Conservation (phyloP, 768 basidiomycete species). For the Candolleomyces eurysporus region DNA sequence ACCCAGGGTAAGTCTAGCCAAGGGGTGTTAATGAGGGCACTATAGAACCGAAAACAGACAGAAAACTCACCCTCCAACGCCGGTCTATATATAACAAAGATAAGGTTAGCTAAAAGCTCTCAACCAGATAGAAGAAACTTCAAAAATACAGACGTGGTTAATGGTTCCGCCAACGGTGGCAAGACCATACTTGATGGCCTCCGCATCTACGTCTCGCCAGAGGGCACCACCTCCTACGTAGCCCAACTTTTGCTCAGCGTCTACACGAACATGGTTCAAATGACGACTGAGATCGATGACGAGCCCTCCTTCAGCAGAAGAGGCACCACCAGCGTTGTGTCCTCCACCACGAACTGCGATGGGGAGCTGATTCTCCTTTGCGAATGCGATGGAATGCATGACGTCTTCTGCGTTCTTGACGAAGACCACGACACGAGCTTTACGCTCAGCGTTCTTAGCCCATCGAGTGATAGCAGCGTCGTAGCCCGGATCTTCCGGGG, state of each 20-base stretch:
- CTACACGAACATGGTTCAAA: slow-evolving; percentile 34
- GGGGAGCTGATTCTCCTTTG: slow-evolving; percentile 29
- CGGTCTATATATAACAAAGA: slow-evolving; percentile 32
- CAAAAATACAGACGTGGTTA: slow-evolving; percentile 39
- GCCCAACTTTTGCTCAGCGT: slow-evolving; percentile 33
- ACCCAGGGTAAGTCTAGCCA: slow-evolving; percentile 40
- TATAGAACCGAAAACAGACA: neutral
- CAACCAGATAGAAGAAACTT: slow-evolving; percentile 3
- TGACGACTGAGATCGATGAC: slow-evolving; percentile 48
- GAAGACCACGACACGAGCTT: slow-evolving; percentile 41
- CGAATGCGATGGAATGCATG: slow-evolving; percentile 30
- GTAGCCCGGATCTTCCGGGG: slow-evolving; percentile 32
- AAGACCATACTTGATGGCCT: slow-evolving; percentile 39
- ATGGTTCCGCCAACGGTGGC: slow-evolving; percentile 46
- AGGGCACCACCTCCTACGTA: slow-evolving; percentile 45
- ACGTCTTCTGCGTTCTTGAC: slow-evolving; percentile 42
- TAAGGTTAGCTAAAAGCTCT: slow-evolving; percentile 6
- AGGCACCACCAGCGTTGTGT: slow-evolving; percentile 40
- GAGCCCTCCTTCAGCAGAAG: slow-evolving; percentile 43
- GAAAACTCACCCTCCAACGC: slow-evolving; percentile 44
- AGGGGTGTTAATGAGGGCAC: neutral
- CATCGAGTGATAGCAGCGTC: slow-evolving; percentile 39
- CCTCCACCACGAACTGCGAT: slow-evolving; percentile 47
- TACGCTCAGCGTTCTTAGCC: slow-evolving; percentile 38
- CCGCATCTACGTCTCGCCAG: slow-evolving; percentile 44